Evolutionary conservation across 78 protist genomes (phyloP).

Genomic region (Diacronema lutheri): DNA sequence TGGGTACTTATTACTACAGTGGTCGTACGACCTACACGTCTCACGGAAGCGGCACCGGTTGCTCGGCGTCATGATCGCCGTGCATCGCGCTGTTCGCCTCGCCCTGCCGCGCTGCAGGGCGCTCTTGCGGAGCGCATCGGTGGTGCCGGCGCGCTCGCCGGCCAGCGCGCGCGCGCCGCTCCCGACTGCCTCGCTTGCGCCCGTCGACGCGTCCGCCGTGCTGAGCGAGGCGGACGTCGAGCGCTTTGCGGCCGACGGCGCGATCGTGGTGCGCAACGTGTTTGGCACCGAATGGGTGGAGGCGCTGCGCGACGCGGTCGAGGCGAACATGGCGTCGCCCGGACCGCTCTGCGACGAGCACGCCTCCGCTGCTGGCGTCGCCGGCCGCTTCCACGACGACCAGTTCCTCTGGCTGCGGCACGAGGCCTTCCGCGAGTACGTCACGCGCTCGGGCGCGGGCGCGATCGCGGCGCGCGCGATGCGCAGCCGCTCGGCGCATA

Average conservation of each 20-base stretch:
- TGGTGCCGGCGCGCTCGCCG: too few relatives aligned
- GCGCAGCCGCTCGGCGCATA: neutral
- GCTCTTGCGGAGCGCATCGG: too few relatives aligned
- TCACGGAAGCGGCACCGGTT: too few relatives aligned
- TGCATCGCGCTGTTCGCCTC: too few relatives aligned
- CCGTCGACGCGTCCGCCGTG: neutral
- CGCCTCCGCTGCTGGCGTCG: neutral
- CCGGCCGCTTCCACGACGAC: constrained; percentile 22
- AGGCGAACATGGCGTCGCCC: neutral
- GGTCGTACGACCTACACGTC: too few relatives aligned
- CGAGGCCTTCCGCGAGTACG: neutral
- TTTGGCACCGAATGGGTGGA: neutral
- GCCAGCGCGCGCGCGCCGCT: constrained; percentile 9
- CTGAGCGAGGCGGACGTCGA: neutral
- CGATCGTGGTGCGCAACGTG: neutral
- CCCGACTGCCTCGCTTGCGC: neutral
- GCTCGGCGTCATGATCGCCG: too few relatives aligned
- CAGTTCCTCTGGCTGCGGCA: constrained; percentile 11
- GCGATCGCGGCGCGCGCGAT: neutral
- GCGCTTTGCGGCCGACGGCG: neutral
- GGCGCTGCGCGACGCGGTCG: neutral
- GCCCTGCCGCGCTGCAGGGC: too few relatives aligned
- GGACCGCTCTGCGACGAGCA: constrained; percentile 25
- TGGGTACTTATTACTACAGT: too few relatives aligned
- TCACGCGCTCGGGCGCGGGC: neutral